Evolutionary conservation across 495 filamentous ascomycete species (phyloP), one percentile per base, ranked within the genome.

Genomic region (Penicillium steckii): DNA sequence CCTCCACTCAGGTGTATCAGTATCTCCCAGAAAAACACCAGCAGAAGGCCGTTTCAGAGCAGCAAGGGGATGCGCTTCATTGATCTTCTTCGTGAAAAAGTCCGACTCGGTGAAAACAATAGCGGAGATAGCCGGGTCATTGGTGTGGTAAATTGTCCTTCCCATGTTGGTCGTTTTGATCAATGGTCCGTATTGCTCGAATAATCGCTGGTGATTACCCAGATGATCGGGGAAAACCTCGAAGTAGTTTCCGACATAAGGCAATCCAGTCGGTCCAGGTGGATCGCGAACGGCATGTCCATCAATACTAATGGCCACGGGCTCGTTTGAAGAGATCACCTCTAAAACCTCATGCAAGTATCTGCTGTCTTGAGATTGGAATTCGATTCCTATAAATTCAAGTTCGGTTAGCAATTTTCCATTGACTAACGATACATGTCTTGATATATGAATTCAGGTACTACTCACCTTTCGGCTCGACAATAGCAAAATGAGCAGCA

Each of bases 151-250:
- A 1, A 57, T 66, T 0, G 67, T 70, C 19, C 58, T 69, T 7
- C 80, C 80, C 66, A 82, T 70, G 57, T 76, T 78, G 24, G 61
- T 76, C 1, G 80, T 82, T 51, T 82, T 77, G 66, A 82, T 67
- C 25, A 84, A 50, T 2, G 69, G 70, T 8, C 80, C 80, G 59
- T 80, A 82, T 46, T 68, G 64, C n/a, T 69, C 63, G 51, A 81
- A 82, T 0, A 83, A 72, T 5, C 80, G 70, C 22, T 80, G 62
- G 56, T 83, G 72, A 60, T 84, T 84, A 8, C 80, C 80, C 3
- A 82, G 63, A 49, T 78, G 79, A 59, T 84, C 80, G 1, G 80
- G 79, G 55, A 70, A 83, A 32, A 83, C 62, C 50, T 82, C 80
- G 56, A 74, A 77, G 66, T 70, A 77, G 58, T 65, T 75, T 12